Evolutionary conservation across 352 stramenopile genomes (phyloP), one percentile per base, ranked within the genome.

Genomic region (Globisporangium recalcitrans): DNA sequence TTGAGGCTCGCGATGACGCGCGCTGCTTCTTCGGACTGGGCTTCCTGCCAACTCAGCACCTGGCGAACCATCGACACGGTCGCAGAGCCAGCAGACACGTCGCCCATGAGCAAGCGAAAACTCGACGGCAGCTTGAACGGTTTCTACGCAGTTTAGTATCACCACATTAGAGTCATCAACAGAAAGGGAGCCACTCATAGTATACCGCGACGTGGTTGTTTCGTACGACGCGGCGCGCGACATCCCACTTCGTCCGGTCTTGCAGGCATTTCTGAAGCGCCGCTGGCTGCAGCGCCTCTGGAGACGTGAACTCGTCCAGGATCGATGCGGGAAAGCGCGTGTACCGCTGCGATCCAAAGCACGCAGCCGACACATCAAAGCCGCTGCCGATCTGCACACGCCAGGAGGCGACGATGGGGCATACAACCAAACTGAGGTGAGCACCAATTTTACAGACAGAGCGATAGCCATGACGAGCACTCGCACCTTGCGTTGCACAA

Each of bases 311-410:
- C 24, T 55, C 32, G 14, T 81, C 69, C 21, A 96, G 72, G 34
- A 81, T 62, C 31, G 78, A 74, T 0, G 75, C 69, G 1, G 77
- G 82, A 63, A 98, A 98, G 38, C 94, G 79, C 24, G 80, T 89
- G 78, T 98, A 98, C n/a, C 87, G 74, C 64, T 98, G 94, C 13
- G 90, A 98, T 11, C 97, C 96, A 68, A 96, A 97, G 46, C 90
- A 93, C 13, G 97, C 97, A 0, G 93, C 82, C 10, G 89, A 97
- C 5, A 99, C 93, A 73, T 99, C 97, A 75, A 99, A 99, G 4
- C 97, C 97, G 61, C 90, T 98, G 38, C 97, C 97, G n/a, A 99
- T 89, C 83, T 93, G n/a, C n/a, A n/a, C n/a, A n/a, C n/a, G n/a
- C n/a, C n/a, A n/a, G n/a, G n/a, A n/a, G n/a, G n/a, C n/a, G n/a